These are phyloP conservation scores for Ceratobasidium sp. DNA, from an alignment of 1,284 basidiomycete genomes.

Conservation along the genomic window DNA sequence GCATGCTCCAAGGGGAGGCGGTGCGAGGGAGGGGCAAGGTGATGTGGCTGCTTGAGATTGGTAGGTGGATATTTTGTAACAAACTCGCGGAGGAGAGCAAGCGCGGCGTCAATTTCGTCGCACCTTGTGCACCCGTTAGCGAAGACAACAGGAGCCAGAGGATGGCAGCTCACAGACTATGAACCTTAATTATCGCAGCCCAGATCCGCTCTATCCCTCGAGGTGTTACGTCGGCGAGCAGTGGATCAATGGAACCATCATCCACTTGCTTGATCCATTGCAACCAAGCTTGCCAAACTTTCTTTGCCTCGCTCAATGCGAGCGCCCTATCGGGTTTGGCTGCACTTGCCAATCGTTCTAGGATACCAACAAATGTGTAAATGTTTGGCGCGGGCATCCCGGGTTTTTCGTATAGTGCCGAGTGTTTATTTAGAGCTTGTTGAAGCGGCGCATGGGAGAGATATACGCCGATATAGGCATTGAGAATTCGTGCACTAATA, in stretches of 20 bases:
- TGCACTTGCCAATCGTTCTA: conserved; percentile 72
- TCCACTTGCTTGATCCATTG: conserved; percentile 68
- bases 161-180: conserved; percentile 67
- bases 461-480: conserved; percentile 86
- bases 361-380: conserved; percentile 72
- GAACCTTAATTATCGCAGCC: conserved; percentile 72
- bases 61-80: conserved; percentile 71
- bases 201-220: conserved; percentile 76
- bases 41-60: conserved; percentile 29
- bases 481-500: conserved; percentile 76
- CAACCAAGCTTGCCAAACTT: conserved; percentile 69
- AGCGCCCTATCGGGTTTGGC: conserved; percentile 55
- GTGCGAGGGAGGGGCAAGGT: conserved; percentile 40
- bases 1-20: conserved; percentile 39
- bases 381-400: conserved; percentile 66
- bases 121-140: conserved; percentile 60
- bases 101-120: conserved; percentile 66
- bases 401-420: conserved; percentile 65
- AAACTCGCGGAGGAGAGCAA: conserved; percentile 70
- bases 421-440: conserved; percentile 64
- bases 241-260: conserved; percentile 49
- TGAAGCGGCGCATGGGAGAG: conserved; percentile 64
- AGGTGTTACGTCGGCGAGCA: conserved; percentile 52
- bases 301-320: conserved; percentile 63
- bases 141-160: not conserved